These are phyloP conservation scores for Termitomyces bulborhizus DNA, from an alignment of 768 basidiomycete species.

Conservation along the genomic window DNA sequence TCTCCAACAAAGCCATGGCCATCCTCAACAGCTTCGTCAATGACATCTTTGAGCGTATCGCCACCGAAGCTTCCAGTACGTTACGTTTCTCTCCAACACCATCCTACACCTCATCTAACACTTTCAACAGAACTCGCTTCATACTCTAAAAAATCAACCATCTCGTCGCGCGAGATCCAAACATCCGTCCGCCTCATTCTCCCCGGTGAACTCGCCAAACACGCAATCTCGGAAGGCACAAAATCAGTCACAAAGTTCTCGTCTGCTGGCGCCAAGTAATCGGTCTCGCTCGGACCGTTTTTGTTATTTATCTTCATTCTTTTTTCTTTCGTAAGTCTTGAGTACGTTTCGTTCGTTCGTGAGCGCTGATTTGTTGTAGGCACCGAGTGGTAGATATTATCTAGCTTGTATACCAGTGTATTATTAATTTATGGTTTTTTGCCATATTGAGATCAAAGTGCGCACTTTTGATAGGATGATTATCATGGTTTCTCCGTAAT, in stretches of 20 bases:
- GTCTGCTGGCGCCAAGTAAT: constrained; percentile 52
- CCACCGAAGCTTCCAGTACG: constrained; percentile 83
- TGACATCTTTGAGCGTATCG: constrained; percentile 91
- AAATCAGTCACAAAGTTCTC: constrained; percentile 56
- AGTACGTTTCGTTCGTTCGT: background rate
- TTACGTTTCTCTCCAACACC: constrained; percentile 26
- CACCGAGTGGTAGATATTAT: constrained; percentile 9
- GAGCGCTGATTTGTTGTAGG: background rate
- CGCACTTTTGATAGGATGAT: too few species aligned
- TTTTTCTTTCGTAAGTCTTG: background rate
- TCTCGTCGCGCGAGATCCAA: constrained; percentile 97
- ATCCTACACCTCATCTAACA: background rate
- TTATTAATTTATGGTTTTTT: constrained; percentile 3
- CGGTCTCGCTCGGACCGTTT: background rate
- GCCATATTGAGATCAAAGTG: too few species aligned
- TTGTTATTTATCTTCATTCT: constrained; percentile 1
- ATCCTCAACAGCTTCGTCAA: constrained; percentile 92
- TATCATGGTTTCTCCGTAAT: too few species aligned
- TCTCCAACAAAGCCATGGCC: constrained; percentile 95
- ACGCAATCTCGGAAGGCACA: constrained; percentile 93
- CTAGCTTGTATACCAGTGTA: constrained; percentile 17
- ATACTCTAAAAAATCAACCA: constrained; percentile 99
- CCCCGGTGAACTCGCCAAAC: constrained; percentile 96
- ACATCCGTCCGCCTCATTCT: constrained; percentile 93
- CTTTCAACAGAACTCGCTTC: constrained; percentile 74